Base-by-base conservation (phyloP, 202 grass and related monocot species). In the Dendrocalamus latiflorus region DNA sequence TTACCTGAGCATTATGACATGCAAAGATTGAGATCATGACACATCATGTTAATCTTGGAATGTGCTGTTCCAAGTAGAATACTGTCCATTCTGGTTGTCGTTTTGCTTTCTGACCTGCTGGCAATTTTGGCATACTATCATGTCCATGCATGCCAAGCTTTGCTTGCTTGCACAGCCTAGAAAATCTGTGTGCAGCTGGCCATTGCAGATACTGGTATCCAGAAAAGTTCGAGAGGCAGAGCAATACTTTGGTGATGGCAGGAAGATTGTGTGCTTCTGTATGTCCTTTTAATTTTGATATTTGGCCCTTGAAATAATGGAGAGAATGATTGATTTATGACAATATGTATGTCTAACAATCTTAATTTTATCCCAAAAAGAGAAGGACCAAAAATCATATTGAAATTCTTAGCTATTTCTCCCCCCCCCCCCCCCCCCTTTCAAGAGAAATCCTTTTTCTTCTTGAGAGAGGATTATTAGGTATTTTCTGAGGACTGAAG, bases 61-160 rank as follows among this genome's bases (percentile, higher is more conserved):
- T 41, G 37, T 47, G 64, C 20, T 75, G 61, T 70, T 44, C 45
- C 76, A 38, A 70, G 24, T 58, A 45, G 72, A 78, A 89, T 78
- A 72, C 62, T 86, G 43, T 66, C 0, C 60, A 30, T 60, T 74
- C 26, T 63, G 53, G 79, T 79, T 86, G 83, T 68, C 84, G 79
- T 51, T 79, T 83, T 62, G 88, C 79, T 90, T 83, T 83, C 83
- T 68, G 68, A 18, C 74, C 7, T 62, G 68, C 88, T 90, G 88
- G 88, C 79, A 7, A 16, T 22, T 86, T 90, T 79, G 83, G 73
- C 88, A 77, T 55, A n/a, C 28, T 38, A 72, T 50, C 59, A 86
- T 86, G 76, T 28, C 53, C 41, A 61, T 36, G 62, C 44, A 55
- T 42, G 78, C 85, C 42, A 57, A 86, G 26, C 20, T 48, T 20